Evolutionary conservation across 2,329 filamentous ascomycete genomes (phyloP).

Genomic region (Cercospora citrullina): DNA sequence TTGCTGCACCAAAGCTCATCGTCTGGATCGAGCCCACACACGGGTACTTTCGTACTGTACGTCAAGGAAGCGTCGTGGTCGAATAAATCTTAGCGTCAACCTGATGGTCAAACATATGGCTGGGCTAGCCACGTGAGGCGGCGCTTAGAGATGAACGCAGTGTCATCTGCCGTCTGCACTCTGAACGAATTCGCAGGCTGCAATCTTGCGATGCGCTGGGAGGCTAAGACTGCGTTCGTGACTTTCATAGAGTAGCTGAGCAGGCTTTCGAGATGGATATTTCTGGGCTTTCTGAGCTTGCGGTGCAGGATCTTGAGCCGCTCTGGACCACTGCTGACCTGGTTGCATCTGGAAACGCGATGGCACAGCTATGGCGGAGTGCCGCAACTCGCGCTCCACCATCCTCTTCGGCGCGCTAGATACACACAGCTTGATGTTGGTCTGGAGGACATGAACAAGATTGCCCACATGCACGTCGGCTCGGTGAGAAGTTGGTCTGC

Average conservation of each 20-base stretch:
- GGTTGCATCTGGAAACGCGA: not conserved
- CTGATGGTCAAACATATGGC: conserved; percentile 2
- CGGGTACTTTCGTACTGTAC: not conserved
- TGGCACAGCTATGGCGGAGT: not conserved
- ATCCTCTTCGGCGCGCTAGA: not conserved
- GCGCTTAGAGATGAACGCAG: not conserved
- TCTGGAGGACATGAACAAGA: not conserved
- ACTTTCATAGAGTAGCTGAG: not conserved
- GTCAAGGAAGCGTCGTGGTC: not conserved
- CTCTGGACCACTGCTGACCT: not conserved
- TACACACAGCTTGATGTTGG: not conserved
- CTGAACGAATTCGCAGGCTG: not conserved
- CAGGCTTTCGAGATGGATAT: not conserved
- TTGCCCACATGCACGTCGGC: not conserved
- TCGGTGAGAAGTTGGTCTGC: not conserved
- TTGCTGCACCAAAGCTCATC: not conserved
- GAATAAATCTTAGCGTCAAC: not conserved
- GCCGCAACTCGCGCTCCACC: not conserved
- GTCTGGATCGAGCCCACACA: not conserved
- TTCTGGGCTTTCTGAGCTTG: not conserved
- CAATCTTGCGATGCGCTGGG: not conserved
- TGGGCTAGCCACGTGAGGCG: not conserved
- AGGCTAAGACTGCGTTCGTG: not conserved
- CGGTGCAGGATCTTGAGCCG: not conserved
- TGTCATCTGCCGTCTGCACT: not conserved